Evolutionary conservation across 2,329 filamentous ascomycete species (phyloP).

Genomic region (Xylaria sp.): DNA sequence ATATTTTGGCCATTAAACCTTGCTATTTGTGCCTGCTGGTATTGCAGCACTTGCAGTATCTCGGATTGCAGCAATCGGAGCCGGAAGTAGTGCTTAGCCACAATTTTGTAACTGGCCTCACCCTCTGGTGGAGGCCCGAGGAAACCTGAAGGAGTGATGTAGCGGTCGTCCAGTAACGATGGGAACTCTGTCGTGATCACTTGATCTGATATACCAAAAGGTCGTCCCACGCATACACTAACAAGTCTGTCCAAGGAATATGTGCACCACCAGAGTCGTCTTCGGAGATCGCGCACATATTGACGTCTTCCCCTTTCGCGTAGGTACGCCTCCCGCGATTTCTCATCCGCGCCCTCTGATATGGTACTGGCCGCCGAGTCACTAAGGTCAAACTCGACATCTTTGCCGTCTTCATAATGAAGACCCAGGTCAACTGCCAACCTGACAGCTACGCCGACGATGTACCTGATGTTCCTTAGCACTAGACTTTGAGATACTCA

Average conservation of each 20-base stretch:
- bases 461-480: conserved; percentile 62
- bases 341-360: conserved; percentile 38
- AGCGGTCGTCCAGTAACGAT: conserved; percentile 82
- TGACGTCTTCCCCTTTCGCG: conserved; percentile 70
- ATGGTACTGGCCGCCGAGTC: conserved; percentile 44
- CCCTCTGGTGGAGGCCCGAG: conserved; percentile 58
- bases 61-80: conserved; percentile 89
- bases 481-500: not conserved
- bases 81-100: conserved; percentile 90
- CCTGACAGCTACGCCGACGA: conserved; percentile 89
- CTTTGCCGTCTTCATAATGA: conserved; percentile 85
- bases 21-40: conserved; percentile 83
- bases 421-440: conserved; percentile 89
- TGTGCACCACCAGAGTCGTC: conserved; percentile 94
- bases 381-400: conserved; percentile 62
- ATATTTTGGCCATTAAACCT: conserved; percentile 66
- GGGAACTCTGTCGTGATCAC: conserved; percentile 96
- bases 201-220: conserved; percentile 94
- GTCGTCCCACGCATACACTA: conserved; percentile 88
- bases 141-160: conserved; percentile 81
- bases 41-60: conserved; percentile 90
- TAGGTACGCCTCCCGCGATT: conserved; percentile 40
- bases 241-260: conserved; percentile 96
- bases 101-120: conserved; percentile 83
- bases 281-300: conserved; percentile 82